These are phyloP conservation scores for Syncephalastrum contaminatum DNA, from an alignment of 371 early-diverging fungal species.

Conservation along the genomic window DNA sequence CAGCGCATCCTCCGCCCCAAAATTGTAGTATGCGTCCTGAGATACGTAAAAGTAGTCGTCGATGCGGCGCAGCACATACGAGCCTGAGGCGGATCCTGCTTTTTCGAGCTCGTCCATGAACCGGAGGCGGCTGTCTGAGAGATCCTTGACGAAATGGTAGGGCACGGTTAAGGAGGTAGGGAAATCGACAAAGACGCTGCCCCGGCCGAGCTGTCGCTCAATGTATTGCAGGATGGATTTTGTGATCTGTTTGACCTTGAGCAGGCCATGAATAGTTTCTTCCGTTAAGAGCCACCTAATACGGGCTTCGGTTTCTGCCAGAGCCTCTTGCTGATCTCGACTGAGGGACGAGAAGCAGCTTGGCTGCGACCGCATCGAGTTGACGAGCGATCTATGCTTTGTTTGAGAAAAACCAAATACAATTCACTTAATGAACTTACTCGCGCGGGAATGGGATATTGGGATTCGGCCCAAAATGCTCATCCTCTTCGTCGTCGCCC, in stretches of 20 bases:
- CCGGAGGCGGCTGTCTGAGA: slow-evolving; percentile 32
- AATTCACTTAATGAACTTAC: slow-evolving; percentile 12
- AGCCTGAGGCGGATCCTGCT: slow-evolving; percentile 15
- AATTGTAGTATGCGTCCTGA: slow-evolving; percentile 39
- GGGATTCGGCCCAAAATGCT: slow-evolving; percentile 9
- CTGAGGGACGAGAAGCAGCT: slow-evolving; percentile 44
- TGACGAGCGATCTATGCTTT: slow-evolving; percentile 18
- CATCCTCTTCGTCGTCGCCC: slow-evolving; percentile 23
- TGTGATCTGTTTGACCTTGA: slow-evolving; percentile 51
- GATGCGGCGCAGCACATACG: slow-evolving; percentile 40
- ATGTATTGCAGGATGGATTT: slow-evolving; percentile 55
- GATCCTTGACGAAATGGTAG: slow-evolving; percentile 55
- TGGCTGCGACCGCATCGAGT: slow-evolving; percentile 38
- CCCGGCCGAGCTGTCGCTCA: slow-evolving; percentile 47
- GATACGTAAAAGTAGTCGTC: slow-evolving; percentile 62
- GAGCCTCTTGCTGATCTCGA: slow-evolving; percentile 57
- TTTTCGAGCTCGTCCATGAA: slow-evolving; percentile 63
- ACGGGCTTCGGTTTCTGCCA: slow-evolving; percentile 59
- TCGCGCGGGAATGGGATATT: slow-evolving; percentile 11
- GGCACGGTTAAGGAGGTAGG: slow-evolving; percentile 55
- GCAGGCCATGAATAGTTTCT: slow-evolving; percentile 70
- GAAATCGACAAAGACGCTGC: slow-evolving; percentile 49
- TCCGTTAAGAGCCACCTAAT: slow-evolving; percentile 67
- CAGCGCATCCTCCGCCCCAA: slow-evolving; percentile 21
- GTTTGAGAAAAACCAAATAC: not conserved